A percentile compares a stretch with the other conserved stretches of the same genome.
phyloP scores from a whole-genome alignment of 257 asterid species.

The Pogostemon cablin region DNA sequence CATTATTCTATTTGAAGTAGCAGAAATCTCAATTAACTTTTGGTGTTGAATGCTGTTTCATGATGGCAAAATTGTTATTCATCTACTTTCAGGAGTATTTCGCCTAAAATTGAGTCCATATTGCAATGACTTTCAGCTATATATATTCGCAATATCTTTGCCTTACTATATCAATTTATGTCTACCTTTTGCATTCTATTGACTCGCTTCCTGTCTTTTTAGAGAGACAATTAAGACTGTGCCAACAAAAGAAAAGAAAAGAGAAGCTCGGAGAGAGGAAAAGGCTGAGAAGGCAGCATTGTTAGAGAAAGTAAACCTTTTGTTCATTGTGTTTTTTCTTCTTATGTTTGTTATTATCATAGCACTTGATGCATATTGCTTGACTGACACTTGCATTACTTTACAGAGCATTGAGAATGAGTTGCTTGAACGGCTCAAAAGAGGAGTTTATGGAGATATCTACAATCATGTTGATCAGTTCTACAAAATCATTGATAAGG shows the following conservation, averaged over 20 bases:
- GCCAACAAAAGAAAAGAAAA: slow-evolving; percentile 74
- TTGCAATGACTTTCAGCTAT: slow-evolving; percentile 2
- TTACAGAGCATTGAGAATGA: slow-evolving; percentile 87
- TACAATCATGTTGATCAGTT: slow-evolving; percentile 63
- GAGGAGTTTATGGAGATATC: slow-evolving; percentile 70
- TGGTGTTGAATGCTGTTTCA: not conserved
- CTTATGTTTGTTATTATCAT: slow-evolving; percentile 4
- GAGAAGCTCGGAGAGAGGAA: slow-evolving; percentile 88
- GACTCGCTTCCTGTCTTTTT: slow-evolving; percentile 31
- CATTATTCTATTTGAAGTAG: not conserved
- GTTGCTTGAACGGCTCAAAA: slow-evolving; percentile 75
- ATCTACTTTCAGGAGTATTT: not conserved
- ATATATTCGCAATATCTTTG: not conserved
- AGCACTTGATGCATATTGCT: slow-evolving; percentile 1
- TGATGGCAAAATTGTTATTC: not conserved
- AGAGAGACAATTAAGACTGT: slow-evolving; percentile 92
- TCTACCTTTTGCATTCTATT: slow-evolving; percentile 20
- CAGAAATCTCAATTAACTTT: not conserved
- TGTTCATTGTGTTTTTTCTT: not conserved
- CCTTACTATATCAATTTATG: not conserved
- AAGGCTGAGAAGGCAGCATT: slow-evolving; percentile 90
- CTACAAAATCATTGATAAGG: slow-evolving; percentile 63
- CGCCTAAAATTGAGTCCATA: not conserved
- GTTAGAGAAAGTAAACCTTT: slow-evolving; percentile 60
- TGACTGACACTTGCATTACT: slow-evolving; percentile 26